Base-by-base conservation (phyloP, 1,284 basidiomycete genomes). In the Amylostereum areolatum region DNA sequence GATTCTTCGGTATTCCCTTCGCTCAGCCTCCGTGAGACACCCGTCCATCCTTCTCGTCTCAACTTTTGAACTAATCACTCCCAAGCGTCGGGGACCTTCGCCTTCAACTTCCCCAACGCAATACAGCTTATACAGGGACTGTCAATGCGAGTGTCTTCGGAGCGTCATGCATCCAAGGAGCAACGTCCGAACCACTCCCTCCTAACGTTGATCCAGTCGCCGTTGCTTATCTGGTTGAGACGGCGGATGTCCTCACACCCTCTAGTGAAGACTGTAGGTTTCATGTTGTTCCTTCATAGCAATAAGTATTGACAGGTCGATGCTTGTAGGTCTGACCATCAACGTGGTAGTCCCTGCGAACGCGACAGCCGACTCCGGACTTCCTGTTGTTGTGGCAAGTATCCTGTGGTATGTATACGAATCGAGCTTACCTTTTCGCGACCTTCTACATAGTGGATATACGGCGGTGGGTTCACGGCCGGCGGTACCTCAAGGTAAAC, bases 1-100 rank as follows among this genome's bases (percentile, higher is more conserved):
- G 47, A 7, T 70, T 61, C 50, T 52, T 73, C 1, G 68, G 69
- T 3, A 68, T 73, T 7, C 71, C 70, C 1, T 73, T 58, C 36
- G 69, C 71, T 2, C 52, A 64, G 46, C 64, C 68, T 0, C 70
- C 71, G 67, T 69, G 49, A 34, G 65, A 56, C 28, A n/a, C 35
- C 28, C 5, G 31, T 8, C 3, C 1, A 4, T 9, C 41, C 10
- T 11, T 8, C 28, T 3, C 28, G 10, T 30, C 2, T 7, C 28
- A 7, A n/a, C 5, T 43, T 7, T 12, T 28, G 5, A 8, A n/a
- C 3, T 28, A 8, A 18, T 18, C 18, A 5, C 37, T 27, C 5
- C 12, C 27, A 50, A 18, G 48, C 7, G 33, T 46, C 18, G 48
- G 48, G 11, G 44, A 46, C 29, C 43, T 45, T 5, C 48, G 48